Evolutionary conservation across 352 stramenopile genomes (phyloP).

Genomic region (Saprolegnia diclina): DNA sequence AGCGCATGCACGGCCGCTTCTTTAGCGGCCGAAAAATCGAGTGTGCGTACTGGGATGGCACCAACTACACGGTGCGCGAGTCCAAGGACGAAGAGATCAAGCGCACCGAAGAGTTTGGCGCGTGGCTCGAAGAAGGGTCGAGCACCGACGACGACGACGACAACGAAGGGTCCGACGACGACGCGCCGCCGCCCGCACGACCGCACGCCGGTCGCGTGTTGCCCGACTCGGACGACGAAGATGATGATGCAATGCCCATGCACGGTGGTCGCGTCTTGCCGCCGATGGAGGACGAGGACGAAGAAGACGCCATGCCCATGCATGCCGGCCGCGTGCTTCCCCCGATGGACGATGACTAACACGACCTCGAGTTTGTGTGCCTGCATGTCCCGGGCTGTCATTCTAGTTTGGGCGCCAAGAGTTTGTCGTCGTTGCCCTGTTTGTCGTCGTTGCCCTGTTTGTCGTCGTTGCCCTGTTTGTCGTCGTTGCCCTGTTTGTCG

Average conservation of each 20-base stretch:
- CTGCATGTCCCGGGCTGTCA: too few species aligned
- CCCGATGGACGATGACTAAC: constrained; percentile 3
- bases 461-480: too few species aligned
- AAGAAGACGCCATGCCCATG: constrained; percentile 32
- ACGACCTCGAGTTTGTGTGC: too few species aligned
- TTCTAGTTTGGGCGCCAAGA: too few species aligned
- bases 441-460: too few species aligned
- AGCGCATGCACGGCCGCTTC: constrained; percentile 85
- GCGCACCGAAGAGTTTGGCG: constrained; percentile 89
- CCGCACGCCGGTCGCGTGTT: constrained; percentile 32
- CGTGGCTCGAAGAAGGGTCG: constrained; percentile 88
- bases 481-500: too few species aligned
- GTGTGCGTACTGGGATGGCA: constrained; percentile 93
- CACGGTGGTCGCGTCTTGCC: constrained; percentile 56
- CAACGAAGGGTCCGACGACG: constrained; percentile 20
- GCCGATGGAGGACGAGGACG: constrained; percentile 41
- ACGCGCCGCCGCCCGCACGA: constrained; percentile 1
- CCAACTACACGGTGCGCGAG: constrained; percentile 87
- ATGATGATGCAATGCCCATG: constrained; percentile 27
- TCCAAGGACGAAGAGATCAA: constrained; percentile 75
- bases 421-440: too few species aligned
- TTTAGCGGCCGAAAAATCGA: constrained; percentile 84
- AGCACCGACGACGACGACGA: constrained; percentile 40
- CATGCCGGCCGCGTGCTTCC: constrained; percentile 27
- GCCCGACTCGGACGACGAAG: constrained; percentile 26